phyloP scores from a whole-genome alignment of 176 grass and related monocot species.

The Rhynchospora pubera region DNA sequence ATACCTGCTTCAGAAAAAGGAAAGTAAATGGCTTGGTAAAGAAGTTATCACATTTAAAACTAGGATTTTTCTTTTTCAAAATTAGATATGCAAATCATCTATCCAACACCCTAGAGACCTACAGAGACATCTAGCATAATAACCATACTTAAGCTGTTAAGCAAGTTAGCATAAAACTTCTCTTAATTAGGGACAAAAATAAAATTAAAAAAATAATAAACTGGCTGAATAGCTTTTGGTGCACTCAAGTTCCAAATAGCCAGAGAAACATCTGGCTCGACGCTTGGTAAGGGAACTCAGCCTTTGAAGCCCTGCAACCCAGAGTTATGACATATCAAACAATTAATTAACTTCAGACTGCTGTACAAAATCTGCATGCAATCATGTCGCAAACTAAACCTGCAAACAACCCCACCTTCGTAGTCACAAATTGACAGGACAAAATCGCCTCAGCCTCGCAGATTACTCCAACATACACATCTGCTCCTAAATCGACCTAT shows the following conservation, averaged over 20 bases:
- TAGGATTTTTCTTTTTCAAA: neutral
- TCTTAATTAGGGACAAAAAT: neutral
- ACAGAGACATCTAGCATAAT: neutral
- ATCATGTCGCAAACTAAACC: neutral
- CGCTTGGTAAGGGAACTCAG: neutral
- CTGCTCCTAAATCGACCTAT: neutral
- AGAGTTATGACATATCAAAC: neutral
- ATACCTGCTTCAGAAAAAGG: constrained; percentile 54
- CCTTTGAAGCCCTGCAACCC: neutral
- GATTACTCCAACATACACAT: neutral
- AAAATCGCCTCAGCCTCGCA: neutral
- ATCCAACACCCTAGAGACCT: neutral
- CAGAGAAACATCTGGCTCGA: neutral
- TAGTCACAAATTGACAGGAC: neutral
- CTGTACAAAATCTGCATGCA: neutral
- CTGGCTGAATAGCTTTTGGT: neutral
- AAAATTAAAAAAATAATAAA: too few species aligned
- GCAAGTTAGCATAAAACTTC: neutral
- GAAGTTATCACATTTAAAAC: neutral
- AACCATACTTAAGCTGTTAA: neutral
- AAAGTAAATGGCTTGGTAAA: neutral
- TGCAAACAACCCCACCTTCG: neutral
- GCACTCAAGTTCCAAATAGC: neutral
- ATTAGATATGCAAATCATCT: neutral
- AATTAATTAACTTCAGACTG: too few species aligned